Base-by-base conservation (phyloP, 768 basidiomycete genomes). In the Coprinellus micaceus region DNA sequence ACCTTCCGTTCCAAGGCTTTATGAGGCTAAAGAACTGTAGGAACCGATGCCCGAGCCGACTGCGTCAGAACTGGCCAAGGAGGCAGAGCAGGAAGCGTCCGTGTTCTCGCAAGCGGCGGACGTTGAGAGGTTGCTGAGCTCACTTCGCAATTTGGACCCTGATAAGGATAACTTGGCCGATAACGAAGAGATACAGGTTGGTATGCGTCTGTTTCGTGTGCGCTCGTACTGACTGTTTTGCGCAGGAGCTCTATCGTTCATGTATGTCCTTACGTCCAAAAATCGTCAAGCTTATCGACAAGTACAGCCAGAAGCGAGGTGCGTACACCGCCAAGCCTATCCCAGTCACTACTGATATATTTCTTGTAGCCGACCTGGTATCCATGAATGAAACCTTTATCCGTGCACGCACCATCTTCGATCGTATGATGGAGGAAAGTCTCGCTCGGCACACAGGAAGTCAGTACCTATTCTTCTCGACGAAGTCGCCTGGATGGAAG, bases 211-310 rank as follows among this genome's bases (percentile, higher is more conserved):
- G 51, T 25, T 45, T 40, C 24, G 52, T 62, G 54, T 57, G n/a
- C 12, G 10, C 13, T 25, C 19, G 22, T 19, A n/a, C 30, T 33
- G 6, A 30, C 37, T n/a, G 43, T 24, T 48, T 54, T 26, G 54
- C 15, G 24, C 72, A 95, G 87, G 94, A 97, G 69, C 69, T 98
- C 50, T 98, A 98, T 71, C 83, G 94, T 41, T 84, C 86, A 22
- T 88, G 89, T 64, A 94, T 98, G 86, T 81, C 86, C 3, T 71
- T 97, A 39, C 81, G 95, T 44, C 94, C 94, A 6, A 95, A 94
- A 78, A 96, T 98, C 60, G 94, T 97, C 59, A 94, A 94, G 66
- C 72, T 98, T 53, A 97, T 98, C 60, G 94, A 97, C 68, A 97
- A 94, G 75, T 98, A 98, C 67, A 94, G 89, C 63, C 94, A 96